Base-by-base conservation (phyloP, 441 rosid species). In the Codiaeum variegatum region DNA sequence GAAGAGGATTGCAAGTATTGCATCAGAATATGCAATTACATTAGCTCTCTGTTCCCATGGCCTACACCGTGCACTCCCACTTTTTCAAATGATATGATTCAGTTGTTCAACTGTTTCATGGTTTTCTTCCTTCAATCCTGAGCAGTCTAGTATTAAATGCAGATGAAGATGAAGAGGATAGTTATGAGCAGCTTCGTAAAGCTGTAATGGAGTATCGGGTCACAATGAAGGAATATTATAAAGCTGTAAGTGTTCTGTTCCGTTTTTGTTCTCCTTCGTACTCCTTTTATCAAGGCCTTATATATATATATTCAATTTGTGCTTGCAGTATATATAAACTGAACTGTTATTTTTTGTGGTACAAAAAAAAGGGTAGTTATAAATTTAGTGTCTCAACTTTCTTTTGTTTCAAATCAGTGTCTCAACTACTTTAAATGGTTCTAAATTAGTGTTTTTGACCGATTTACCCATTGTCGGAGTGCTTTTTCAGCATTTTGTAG, bases 201-300 rank as follows among this genome's bases (percentile, higher is more conserved):
- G 92, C 85, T 70, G 89, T 88, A 70, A 66, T 52, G 76, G 90
- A 90, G 74, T 72, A 86, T 67, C 81, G 90, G 58, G 67, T 65
- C 40, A 78, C 78, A 56, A 88, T 83, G 92, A 88, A 79, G 75
- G 87, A 81, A 77, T 88, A 85, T 72, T 84, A 83, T 36, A 72
- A 78, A 78, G 83, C 84, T 65, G 94, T 90, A 69, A 54, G 87
- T 78, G 58, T 69, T 75, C 59, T 21, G 10, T 28, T 28, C 62
- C 67, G 13, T n/a, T n/a, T 21, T 54, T 16, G 6, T 8, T 52
- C 24, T 34, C 71, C 40, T 51, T 28, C 28, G 49, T 24, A 4
- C 7, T 70, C 31, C 3, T 5, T 31, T 15, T 36, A 21, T 1
- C 18, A 21, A 32, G 24, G 32, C n/a, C 16, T 26, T 72, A 1